Percentiles rank a stretch among this genome's conserved stretches.
Evolutionary conservation across 1,284 basidiomycete genomes (phyloP).

Genomic region (Mycena citricolor): DNA sequence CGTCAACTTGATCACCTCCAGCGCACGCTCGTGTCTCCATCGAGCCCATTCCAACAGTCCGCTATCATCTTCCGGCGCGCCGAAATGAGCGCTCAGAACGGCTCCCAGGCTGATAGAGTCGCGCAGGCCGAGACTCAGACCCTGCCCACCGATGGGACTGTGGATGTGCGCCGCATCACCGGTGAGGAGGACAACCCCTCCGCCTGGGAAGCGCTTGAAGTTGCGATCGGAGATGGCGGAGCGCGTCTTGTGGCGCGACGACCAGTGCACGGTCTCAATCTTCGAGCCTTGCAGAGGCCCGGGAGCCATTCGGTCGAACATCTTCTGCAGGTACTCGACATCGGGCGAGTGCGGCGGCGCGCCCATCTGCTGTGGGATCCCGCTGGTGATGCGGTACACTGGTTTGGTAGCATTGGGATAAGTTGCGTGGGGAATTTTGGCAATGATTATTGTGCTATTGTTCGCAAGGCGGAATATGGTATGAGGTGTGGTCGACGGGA

Average conservation of each 20-base stretch:
- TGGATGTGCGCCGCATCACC: conserved; percentile 48
- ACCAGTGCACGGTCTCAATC: conserved; percentile 32
- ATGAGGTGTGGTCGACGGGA: conserved; percentile 15
- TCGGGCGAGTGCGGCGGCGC: conserved; percentile 33
- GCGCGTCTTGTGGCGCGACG: conserved; percentile 37
- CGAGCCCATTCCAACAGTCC: conserved; percentile 9
- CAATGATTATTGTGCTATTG: conserved; percentile 28
- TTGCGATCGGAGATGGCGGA: conserved; percentile 38
- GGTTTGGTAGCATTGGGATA: conserved; percentile 11
- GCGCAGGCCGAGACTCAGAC: conserved; percentile 46
- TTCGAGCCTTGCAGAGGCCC: too few relatives aligned
- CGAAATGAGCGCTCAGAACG: conserved; percentile 5
- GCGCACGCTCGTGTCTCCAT: conserved; percentile 1
- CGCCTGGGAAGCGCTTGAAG: conserved; percentile 28
- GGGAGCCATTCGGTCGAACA: conserved; percentile 32
- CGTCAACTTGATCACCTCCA: conserved; percentile 9
- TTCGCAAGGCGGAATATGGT: conserved; percentile 15
- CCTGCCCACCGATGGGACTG: conserved; percentile 43
- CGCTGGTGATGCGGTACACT: conserved; percentile 33
- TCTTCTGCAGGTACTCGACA: conserved; percentile 34
- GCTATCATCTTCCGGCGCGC: not conserved
- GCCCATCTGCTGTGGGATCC: conserved; percentile 28
- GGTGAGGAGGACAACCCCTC: conserved; percentile 35
- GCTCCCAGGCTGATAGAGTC: conserved; percentile 38
- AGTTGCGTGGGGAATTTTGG: conserved; percentile 26